Base-by-base conservation (phyloP, 1,284 basidiomycete species). In the Macrocybe sp. region DNA sequence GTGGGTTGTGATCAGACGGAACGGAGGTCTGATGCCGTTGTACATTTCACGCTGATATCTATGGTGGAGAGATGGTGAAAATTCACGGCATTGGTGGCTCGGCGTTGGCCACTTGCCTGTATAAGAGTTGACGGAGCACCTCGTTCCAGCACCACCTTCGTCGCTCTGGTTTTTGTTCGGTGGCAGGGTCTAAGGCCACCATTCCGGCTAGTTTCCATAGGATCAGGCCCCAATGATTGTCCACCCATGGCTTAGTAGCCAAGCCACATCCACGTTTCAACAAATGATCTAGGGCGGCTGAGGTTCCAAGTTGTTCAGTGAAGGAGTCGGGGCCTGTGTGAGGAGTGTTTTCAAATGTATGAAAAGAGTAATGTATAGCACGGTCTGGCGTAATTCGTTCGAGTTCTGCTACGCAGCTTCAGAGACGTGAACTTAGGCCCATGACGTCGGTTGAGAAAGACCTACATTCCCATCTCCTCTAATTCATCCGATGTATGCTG, bases 131-230 rank as follows among this genome's bases (percentile, higher is more conserved):
- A 8, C 78, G 69, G 37, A 92, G 76, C 2, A 92, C 82, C 63
- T 90, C 86, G 5, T 69, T 62, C 83, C 87, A 94, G 52, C 76
- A 83, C 92, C 93, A 97, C 45, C 81, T 68, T 53, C 72, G 78
- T 45, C 58, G 66, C 11, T 57, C 55, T 12, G 74, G 69, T 33
- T 74, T 62, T 7, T 59, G 57, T 57, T 87, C 83, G 37, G 73
- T 68, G 28, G 74, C 63, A 0, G 92, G 92, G 53, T 89, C 79
- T 3, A 92, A 73, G 35, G 77, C 74, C 0, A 84, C 83, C 73
- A 92, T 81, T 3, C 89, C 87, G 1, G 93, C 90, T 7, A 97
- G 67, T 65, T 99, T 99, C 97, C 97, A 99, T 5, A 99, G 73
- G 37, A 99, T 83, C 38, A 95, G 67, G 4, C 70, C 62, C 89